Percentiles rank a stretch among this genome's conserved stretches.
These are phyloP conservation scores for Ochetophila trinervis DNA, from an alignment of 306 rosid species.

Conservation along the genomic window DNA sequence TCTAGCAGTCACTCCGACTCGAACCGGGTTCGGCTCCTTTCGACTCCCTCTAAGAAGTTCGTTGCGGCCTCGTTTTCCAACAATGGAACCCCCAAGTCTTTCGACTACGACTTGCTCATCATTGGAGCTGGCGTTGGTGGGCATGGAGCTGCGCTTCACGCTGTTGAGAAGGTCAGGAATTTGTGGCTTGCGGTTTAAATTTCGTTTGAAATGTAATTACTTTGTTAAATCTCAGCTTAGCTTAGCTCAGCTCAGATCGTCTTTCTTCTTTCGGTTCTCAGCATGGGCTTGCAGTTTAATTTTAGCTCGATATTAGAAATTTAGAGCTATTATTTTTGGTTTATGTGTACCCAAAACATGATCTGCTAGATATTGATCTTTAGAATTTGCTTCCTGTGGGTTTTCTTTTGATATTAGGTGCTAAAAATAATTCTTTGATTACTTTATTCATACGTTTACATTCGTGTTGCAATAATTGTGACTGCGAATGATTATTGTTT, in stretches of 20 bases:
- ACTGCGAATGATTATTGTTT: too few species aligned
- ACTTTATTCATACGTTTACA: too few species aligned
- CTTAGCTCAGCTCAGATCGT: constrained; percentile 1
- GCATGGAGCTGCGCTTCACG: constrained; percentile 96
- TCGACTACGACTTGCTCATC: constrained; percentile 84
- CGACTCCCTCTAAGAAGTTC: constrained; percentile 18
- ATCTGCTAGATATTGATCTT: too few species aligned
- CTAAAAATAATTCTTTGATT: too few species aligned
- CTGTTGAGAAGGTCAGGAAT: constrained; percentile 76
- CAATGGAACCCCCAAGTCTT: constrained; percentile 76
- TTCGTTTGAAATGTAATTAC: background rate
- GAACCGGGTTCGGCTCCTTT: constrained; percentile 20
- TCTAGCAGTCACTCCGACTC: constrained; percentile 33
- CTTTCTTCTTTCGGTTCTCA: background rate
- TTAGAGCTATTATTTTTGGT: background rate
- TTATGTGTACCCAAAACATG: background rate
- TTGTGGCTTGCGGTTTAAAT: background rate
- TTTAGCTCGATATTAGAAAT: background rate
- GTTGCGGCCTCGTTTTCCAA: constrained; percentile 50
- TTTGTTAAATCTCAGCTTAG: background rate
- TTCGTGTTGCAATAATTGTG: too few species aligned
- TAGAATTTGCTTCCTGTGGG: too few species aligned
- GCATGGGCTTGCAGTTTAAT: background rate
- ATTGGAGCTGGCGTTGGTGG: constrained; percentile 99
- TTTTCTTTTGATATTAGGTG: too few species aligned